Evolutionary conservation across 1,284 basidiomycete species (phyloP).

Genomic region (Pholiota adiposa): DNA sequence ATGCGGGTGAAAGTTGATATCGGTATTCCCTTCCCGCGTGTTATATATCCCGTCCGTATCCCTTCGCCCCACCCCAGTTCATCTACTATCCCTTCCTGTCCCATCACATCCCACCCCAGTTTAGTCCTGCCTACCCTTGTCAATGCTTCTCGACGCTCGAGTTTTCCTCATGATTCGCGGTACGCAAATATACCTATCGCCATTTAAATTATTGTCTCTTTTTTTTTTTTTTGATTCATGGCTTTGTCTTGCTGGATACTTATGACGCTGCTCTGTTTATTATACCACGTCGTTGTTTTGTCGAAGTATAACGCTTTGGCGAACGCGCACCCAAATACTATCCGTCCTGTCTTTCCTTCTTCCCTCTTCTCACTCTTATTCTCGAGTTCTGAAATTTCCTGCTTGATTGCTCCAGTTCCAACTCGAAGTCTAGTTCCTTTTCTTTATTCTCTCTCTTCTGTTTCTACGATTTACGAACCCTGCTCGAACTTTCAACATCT

Average conservation of each 20-base stretch:
- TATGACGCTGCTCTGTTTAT: conserved; percentile 1
- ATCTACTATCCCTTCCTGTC: no score
- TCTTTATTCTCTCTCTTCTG: no score
- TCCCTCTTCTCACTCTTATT: no score
- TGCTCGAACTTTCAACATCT: not conserved
- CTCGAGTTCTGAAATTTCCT: no score
- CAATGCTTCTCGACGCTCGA: not conserved
- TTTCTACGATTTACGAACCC: not conserved
- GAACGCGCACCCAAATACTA: not conserved
- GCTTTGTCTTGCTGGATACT: conserved; percentile 14
- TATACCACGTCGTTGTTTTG: not conserved
- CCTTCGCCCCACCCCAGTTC: no score
- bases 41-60: not conserved
- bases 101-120: no score
- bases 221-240: not conserved
- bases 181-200: conserved; percentile 1
- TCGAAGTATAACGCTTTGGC: not conserved
- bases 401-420: no score
- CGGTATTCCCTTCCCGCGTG: not conserved
- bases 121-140: no score
- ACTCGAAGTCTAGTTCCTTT: no score
- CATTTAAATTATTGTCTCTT: conserved; percentile 2
- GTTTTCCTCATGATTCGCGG: not conserved
- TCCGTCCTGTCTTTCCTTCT: not conserved
- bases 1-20: not conserved